Base-by-base conservation (phyloP, 352 stramenopile species). In the Phytopythium ostracodes region DNA sequence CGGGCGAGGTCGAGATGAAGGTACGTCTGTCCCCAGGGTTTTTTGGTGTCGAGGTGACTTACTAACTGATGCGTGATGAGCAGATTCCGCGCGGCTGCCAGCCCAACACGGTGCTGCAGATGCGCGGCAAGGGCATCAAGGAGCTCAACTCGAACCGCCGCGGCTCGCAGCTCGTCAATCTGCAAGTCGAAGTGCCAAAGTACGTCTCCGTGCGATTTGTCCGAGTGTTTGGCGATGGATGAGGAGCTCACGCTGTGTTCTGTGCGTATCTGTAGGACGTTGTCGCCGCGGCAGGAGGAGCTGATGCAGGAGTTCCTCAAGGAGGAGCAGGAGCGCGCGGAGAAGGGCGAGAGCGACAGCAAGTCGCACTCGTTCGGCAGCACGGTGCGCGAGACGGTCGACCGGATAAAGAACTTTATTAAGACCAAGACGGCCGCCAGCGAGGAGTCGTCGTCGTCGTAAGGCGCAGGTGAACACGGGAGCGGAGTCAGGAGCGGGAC, bases 1-100 rank as follows among this genome's bases (percentile, higher is more conserved):
- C 94, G 25, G 97, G 97, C 27, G 94, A 98, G 73, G 96, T 99
- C 18, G 96, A 99, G 69, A 88, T 99, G 65, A 99, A 98, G 67
- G 81, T 99, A 54, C 25, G 65, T n/a, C 40, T 10, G 15, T 4
- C 14, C 20, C 17, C 11, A 25, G n/a, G 17, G 27, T 29, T 8
- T 10, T 52, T 31, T 36, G n/a, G 49, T n/a, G 7, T 18, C 15
- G 5, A 9, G 36, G 14, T n/a, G 22, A 46, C 8, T 9, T 35
- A 27, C 33, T 35, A n/a, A 33, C 38, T 35, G 27, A 22, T 29
- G 51, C 20, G n/a, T 44, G 29, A 14, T 22, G 53, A 24, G 8
- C 55, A 87, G 79, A 92, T 96, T 57, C 96, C 96, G 12, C 92
- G 92, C 52, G 97, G 96, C 60, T 97, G 89, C 29, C 96, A 99